These are phyloP conservation scores for Microdochium nivale DNA, from an alignment of 2,329 filamentous ascomycete genomes.

Conservation along the genomic window DNA sequence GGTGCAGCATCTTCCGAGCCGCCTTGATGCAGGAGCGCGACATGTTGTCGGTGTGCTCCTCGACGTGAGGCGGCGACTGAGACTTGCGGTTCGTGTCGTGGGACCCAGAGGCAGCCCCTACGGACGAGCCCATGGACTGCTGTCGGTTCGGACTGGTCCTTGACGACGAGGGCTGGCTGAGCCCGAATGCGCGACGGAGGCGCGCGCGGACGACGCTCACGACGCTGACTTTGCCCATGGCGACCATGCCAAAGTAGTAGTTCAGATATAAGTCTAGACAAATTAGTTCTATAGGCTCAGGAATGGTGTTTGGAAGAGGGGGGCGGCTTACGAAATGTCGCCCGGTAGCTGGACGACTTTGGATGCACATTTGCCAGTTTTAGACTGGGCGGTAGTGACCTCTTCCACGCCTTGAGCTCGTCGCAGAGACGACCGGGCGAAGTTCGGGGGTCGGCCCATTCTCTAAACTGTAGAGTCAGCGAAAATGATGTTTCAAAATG, in stretches of 20 bases:
- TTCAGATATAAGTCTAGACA: slow-evolving; percentile 20
- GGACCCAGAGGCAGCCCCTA: not conserved
- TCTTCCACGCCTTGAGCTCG: slow-evolving; percentile 22
- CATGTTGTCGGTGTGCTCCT: slow-evolving; percentile 7
- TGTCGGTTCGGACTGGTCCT: not conserved
- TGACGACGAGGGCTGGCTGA: not conserved
- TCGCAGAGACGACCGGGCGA: slow-evolving; percentile 5
- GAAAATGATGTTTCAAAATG: not conserved
- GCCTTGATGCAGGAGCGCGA: slow-evolving; percentile 20
- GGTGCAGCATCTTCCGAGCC: slow-evolving; percentile 19
- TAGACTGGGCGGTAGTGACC: slow-evolving; percentile 15
- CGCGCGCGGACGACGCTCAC: slow-evolving; percentile 19
- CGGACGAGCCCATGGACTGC: not conserved
- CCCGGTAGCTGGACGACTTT: slow-evolving; percentile 17
- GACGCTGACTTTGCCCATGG: slow-evolving; percentile 23
- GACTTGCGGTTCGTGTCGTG: not conserved
- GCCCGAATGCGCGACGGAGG: slow-evolving; percentile 10
- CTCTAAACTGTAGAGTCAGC: not conserved
- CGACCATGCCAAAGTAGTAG: slow-evolving; percentile 27
- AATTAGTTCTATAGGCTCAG: too few relatives aligned
- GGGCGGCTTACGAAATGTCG: slow-evolving; percentile 15
- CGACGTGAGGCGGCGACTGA: slow-evolving; percentile 1
- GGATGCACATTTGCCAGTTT: slow-evolving; percentile 18
- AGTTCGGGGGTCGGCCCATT: not conserved
- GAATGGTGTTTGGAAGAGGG: too few relatives aligned